Percentiles rank a stretch among this genome's conserved stretches.
phyloP scores from a whole-genome alignment of 2,329 filamentous ascomycete genomes.

The Penicillium occitanis region DNA sequence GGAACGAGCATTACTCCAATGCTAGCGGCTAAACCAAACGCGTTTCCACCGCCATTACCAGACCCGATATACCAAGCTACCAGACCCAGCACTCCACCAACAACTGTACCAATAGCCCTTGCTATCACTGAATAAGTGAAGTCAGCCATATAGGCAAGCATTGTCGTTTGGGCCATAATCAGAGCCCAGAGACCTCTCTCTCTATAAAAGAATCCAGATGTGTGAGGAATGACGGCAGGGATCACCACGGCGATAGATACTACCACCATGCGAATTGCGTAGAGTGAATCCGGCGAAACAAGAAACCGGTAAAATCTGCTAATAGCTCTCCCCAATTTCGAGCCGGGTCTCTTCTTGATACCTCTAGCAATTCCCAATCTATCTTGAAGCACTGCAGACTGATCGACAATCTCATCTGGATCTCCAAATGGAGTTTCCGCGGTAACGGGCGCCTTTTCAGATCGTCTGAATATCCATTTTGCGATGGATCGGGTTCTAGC shows the following conservation, averaged over 20 bases:
- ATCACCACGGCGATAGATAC: constrained; percentile 49
- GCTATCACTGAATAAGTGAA: constrained; percentile 50
- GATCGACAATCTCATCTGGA: constrained; percentile 31
- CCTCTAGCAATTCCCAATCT: constrained; percentile 41
- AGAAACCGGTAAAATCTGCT: constrained; percentile 45
- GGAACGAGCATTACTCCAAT: constrained; percentile 35
- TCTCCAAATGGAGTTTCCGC: constrained; percentile 27
- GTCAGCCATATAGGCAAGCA: constrained; percentile 54
- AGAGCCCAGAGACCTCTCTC: constrained; percentile 55
- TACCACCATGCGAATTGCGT: constrained; percentile 50
- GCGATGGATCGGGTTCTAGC: constrained; percentile 41
- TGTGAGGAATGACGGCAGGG: constrained; percentile 44
- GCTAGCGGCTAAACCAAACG: constrained; percentile 51
- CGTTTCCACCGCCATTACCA: constrained; percentile 50
- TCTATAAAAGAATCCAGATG: constrained; percentile 53
- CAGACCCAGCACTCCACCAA: constrained; percentile 51
- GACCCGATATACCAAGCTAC: constrained; percentile 55
- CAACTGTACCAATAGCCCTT: constrained; percentile 46
- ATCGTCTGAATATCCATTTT: constrained; percentile 40
- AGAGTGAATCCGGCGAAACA: constrained; percentile 47
- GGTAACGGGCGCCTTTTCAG: constrained; percentile 28
- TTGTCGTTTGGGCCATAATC: constrained; percentile 52
- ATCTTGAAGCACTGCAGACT: constrained; percentile 38
- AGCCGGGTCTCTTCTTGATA: constrained; percentile 32
- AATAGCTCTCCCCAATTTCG: constrained; percentile 28